These are phyloP conservation scores for Beauveria caledonica DNA, from an alignment of 2,329 filamentous ascomycete genomes.

Conservation along the genomic window DNA sequence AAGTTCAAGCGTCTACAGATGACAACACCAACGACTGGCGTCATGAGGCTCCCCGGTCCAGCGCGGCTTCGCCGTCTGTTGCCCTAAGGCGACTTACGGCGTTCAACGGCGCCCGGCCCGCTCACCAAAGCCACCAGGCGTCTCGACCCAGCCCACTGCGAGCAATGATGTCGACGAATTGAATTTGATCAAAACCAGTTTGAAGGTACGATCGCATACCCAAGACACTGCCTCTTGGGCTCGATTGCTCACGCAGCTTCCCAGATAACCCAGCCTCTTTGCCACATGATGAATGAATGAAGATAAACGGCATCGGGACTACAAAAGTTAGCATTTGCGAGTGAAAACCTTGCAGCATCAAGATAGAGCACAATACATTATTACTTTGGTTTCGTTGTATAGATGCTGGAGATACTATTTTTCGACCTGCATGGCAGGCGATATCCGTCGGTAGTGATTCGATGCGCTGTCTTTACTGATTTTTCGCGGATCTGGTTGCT, in stretches of 20 bases:
- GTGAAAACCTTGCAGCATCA: background rate
- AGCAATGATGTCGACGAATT: constrained; percentile 57
- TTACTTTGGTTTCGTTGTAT: background rate
- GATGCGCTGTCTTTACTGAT: background rate
- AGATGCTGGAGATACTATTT: background rate
- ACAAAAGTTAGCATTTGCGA: constrained; percentile 8
- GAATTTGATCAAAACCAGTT: constrained; percentile 27
- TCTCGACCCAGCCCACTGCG: constrained; percentile 60
- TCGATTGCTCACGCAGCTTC: background rate
- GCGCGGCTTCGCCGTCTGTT: constrained; percentile 35
- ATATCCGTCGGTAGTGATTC: background rate
- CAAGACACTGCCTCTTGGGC: background rate
- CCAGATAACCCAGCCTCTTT: constrained; percentile 10
- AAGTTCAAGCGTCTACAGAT: constrained; percentile 43
- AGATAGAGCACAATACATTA: constrained; percentile 11
- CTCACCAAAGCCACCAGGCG: constrained; percentile 39
- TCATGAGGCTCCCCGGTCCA: constrained; percentile 32
- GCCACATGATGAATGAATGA: constrained; percentile 9
- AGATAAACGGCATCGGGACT: constrained; percentile 4
- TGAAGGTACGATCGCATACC: constrained; percentile 6
- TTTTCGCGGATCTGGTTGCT: background rate
- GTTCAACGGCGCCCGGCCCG: constrained; percentile 37
- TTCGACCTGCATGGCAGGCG: background rate
- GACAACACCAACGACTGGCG: constrained; percentile 34
- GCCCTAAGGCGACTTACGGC: constrained; percentile 40